These are phyloP conservation scores for Naganishia friedmannii DNA, from an alignment of 768 basidiomycete species.

Conservation along the genomic window DNA sequence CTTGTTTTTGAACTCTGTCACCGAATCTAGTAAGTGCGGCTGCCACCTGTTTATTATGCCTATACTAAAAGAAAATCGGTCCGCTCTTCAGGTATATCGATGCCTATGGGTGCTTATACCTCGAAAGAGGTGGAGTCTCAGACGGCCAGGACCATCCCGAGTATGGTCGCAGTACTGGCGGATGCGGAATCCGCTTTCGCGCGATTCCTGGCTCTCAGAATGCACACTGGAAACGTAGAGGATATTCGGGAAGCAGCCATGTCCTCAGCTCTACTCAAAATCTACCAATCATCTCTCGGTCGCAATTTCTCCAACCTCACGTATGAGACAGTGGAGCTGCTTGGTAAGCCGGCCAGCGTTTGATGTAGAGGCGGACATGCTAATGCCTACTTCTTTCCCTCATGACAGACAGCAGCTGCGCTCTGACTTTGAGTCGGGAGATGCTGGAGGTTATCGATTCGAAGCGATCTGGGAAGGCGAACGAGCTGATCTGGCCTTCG, in stretches of 20 bases:
- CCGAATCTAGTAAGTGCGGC: constrained; percentile 78
- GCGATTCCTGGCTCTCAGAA: constrained; percentile 61
- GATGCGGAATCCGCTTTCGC: constrained; percentile 70
- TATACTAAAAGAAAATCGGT: neutral
- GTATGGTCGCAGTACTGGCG: constrained; percentile 63
- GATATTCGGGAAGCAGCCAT: constrained; percentile 72
- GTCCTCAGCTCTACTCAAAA: constrained; percentile 67
- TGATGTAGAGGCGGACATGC: neutral
- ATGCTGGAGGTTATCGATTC: constrained; percentile 62
- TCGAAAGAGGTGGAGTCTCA: constrained; percentile 52
- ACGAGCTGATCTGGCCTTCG: constrained; percentile 76
- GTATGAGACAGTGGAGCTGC: constrained; percentile 61
- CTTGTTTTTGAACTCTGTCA: constrained; percentile 82
- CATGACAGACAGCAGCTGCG: constrained; percentile 66
- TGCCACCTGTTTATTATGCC: neutral
- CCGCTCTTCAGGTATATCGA: constrained; percentile 57
- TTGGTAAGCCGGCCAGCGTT: constrained; percentile 57
- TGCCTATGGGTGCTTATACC: constrained; percentile 75
- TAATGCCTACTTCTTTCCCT: neutral
- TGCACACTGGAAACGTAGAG: constrained; percentile 63
- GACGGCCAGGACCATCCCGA: constrained; percentile 58
- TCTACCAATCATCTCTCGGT: constrained; percentile 78
- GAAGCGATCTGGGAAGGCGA: constrained; percentile 52
- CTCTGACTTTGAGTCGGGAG: constrained; percentile 78
- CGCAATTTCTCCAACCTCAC: constrained; percentile 59